A percentile compares a stretch with the other conserved stretches of the same genome.
These are phyloP conservation scores for Exophiala aquamarina DNA, from an alignment of 2,329 filamentous ascomycete species.

Conservation along the genomic window DNA sequence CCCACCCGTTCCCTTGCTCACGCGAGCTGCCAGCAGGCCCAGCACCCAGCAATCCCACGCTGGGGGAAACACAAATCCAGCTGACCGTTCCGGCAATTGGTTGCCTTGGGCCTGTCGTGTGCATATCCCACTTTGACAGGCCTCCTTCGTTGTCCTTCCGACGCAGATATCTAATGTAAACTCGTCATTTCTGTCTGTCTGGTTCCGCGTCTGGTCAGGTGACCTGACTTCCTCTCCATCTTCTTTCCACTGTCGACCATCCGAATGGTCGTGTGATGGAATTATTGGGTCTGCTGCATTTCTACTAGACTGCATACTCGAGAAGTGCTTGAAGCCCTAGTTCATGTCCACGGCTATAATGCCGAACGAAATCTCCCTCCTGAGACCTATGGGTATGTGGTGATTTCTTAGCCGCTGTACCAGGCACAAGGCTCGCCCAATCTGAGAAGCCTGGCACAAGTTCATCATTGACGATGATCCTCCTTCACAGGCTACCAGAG, in stretches of 20 bases:
- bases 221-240: constrained; percentile 12
- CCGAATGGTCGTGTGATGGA: constrained; percentile 9
- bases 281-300: constrained; percentile 6
- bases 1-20: constrained; percentile 15
- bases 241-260: constrained; percentile 3
- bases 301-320: constrained; percentile 1
- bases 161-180: constrained; percentile 10
- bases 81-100: constrained; percentile 15
- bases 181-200: constrained; percentile 6
- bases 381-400: constrained; percentile 45
- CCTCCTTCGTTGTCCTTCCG: constrained; percentile 8
- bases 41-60: no score
- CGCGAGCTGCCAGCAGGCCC: constrained; percentile 16
- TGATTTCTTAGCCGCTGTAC: constrained; percentile 2
- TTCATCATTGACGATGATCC: constrained; percentile 8
- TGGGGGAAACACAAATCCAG: background rate
- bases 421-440: background rate
- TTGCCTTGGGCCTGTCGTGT: constrained; percentile 10
- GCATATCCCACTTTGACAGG: constrained; percentile 20
- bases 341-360: constrained; percentile 36
- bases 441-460: background rate
- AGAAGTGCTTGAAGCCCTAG: constrained; percentile 8
- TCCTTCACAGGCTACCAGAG: constrained; percentile 44
- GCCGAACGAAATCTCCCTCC: constrained; percentile 43
- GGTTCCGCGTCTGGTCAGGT: constrained; percentile 14